These are phyloP conservation scores for Gaultheria prostrata DNA, from an alignment of 148 eudicot species.

Conservation along the genomic window DNA sequence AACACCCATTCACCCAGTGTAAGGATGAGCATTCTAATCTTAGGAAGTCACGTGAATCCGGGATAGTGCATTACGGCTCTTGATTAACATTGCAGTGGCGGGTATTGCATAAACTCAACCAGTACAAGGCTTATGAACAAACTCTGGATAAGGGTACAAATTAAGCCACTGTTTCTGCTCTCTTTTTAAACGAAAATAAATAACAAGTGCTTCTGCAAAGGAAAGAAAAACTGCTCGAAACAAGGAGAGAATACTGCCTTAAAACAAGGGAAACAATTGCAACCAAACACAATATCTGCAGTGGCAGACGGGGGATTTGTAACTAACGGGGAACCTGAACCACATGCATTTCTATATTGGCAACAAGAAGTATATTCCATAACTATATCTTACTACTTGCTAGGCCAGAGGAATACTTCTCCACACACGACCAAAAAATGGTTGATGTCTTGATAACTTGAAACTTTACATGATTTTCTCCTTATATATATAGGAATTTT, in stretches of 20 bases:
- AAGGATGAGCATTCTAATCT: not conserved
- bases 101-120: not conserved
- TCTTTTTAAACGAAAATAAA: not conserved
- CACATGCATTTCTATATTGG: too few relatives aligned
- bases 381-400: too few relatives aligned
- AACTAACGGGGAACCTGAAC: too few relatives aligned
- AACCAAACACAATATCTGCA: not conserved
- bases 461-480: too few relatives aligned
- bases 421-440: too few relatives aligned
- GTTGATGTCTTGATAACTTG: too few relatives aligned
- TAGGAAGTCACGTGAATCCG: not conserved
- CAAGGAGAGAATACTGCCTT: not conserved
- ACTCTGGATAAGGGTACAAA: not conserved
- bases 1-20: not conserved
- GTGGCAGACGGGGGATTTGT: too few relatives aligned
- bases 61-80: not conserved
- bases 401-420: too few relatives aligned
- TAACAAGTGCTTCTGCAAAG: not conserved
- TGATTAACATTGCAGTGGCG: not conserved
- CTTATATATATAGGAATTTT: too few relatives aligned
- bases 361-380: too few relatives aligned
- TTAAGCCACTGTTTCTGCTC: not conserved
- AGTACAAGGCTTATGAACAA: not conserved
- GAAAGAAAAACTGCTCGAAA: not conserved
- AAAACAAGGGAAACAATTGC: not conserved